Conservation (phyloP, 108 stramenopile species). For the Pseudonitzschia pungens region DNA sequence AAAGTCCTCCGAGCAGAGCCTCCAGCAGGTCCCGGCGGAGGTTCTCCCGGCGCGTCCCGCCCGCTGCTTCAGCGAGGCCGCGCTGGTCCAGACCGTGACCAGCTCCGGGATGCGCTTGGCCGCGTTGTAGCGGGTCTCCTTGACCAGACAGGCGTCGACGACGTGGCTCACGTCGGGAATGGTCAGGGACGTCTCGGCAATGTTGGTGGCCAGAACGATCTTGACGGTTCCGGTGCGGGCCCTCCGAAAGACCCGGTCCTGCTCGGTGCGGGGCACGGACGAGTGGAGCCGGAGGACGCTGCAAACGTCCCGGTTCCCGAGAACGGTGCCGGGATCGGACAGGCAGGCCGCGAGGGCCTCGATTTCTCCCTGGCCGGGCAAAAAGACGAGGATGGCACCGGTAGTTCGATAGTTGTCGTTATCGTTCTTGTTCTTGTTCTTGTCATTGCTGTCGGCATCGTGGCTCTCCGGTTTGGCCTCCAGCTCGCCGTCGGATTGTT, state of each 20-base stretch:
- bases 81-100: constrained; percentile 91
- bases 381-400: constrained; percentile 87
- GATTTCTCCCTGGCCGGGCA: constrained; percentile 86
- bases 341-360: constrained; percentile 45
- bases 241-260: constrained; percentile 66
- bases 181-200: constrained; percentile 91
- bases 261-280: constrained; percentile 58
- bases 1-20: constrained; percentile 76
- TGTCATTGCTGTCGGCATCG: background rate
- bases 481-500: constrained; percentile 55
- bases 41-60: constrained; percentile 91
- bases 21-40: constrained; percentile 71
- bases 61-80: constrained; percentile 75
- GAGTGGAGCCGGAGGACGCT: constrained; percentile 74
- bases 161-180: constrained; percentile 98
- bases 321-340: constrained; percentile 21
- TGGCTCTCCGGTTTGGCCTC: constrained; percentile 84
- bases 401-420: constrained; percentile 37
- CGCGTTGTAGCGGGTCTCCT: constrained; percentile 96
- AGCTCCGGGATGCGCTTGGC: constrained; percentile 95
- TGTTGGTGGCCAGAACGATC: constrained; percentile 85
- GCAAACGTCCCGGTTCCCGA: constrained; percentile 69
- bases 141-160: constrained; percentile 98
- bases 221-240: constrained; percentile 60
- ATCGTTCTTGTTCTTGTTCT: constrained; percentile 5